Percentiles rank a stretch among this genome's conserved stretches.
phyloP scores from a whole-genome alignment of 495 filamentous ascomycete genomes.

The Ramalina intermedia region DNA sequence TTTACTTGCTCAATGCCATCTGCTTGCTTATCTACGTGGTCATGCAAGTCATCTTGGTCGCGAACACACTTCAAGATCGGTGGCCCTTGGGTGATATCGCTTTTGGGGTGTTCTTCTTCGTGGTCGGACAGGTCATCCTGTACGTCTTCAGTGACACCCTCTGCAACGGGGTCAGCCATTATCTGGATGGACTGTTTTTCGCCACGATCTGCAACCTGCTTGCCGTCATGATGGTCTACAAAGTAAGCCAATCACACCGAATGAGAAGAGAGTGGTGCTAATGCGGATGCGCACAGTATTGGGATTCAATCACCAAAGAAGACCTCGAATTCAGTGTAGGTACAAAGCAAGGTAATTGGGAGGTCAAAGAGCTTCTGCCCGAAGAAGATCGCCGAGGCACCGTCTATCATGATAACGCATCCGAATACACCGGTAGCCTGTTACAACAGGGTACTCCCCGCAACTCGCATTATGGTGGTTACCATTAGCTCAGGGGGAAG shows the following conservation, averaged over 20 bases:
- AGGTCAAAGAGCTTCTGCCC: slow-evolving; percentile 86
- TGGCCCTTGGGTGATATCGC: slow-evolving; percentile 90
- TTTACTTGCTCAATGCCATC: slow-evolving; percentile 84
- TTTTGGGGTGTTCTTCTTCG: slow-evolving; percentile 87
- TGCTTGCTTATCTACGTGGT: slow-evolving; percentile 73
- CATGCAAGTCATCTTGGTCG: slow-evolving; percentile 76
- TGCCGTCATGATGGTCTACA: slow-evolving; percentile 99
- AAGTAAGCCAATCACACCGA: slow-evolving; percentile 39
- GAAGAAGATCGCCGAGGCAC: slow-evolving; percentile 76
- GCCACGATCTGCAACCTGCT: slow-evolving; percentile 86
- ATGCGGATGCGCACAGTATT: slow-evolving; percentile 47
- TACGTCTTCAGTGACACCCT: slow-evolving; percentile 81
- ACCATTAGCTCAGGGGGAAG: background rate
- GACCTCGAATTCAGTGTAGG: slow-evolving; percentile 97
- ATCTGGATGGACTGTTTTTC: slow-evolving; percentile 90
- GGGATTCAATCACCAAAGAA: slow-evolving; percentile 98
- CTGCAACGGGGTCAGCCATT: slow-evolving; percentile 78
- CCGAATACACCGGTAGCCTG: slow-evolving; percentile 46
- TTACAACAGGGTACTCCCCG: slow-evolving; percentile 33
- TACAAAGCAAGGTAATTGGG: slow-evolving; percentile 90
- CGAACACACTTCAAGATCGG: slow-evolving; percentile 81
- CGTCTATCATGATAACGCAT: slow-evolving; percentile 52
- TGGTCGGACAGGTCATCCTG: slow-evolving; percentile 81
- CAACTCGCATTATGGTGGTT: slow-evolving; percentile 19
- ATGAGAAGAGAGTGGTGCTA: background rate